A percentile compares a stretch with the other conserved stretches of the same genome.
Evolutionary conservation across 202 grass and related monocot genomes (phyloP).

Genomic region (Alloteropsis angusta): DNA sequence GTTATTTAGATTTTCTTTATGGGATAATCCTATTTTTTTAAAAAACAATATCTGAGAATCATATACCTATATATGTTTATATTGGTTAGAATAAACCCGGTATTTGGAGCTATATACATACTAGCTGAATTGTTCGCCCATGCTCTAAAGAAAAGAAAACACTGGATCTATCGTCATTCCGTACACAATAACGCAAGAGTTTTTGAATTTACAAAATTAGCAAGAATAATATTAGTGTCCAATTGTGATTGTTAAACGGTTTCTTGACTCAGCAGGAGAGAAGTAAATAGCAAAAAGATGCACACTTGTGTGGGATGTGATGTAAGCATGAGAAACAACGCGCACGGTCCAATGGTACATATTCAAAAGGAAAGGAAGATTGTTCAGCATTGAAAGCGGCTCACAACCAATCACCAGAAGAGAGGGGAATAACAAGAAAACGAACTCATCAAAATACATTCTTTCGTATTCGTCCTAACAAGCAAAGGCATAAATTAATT

Average conservation of each 20-base stretch:
- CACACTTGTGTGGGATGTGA: constrained; percentile 6
- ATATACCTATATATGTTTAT: not conserved
- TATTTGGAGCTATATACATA: not conserved
- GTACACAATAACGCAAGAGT: not conserved
- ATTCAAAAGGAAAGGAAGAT: constrained; percentile 25
- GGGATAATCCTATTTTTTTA: not conserved
- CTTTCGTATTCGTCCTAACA: constrained; percentile 28
- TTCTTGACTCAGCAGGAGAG: not conserved
- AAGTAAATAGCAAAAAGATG: not conserved
- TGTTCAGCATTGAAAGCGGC: constrained; percentile 18
- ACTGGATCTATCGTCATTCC: not conserved
- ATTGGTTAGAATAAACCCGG: not conserved
- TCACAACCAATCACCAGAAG: constrained; percentile 23
- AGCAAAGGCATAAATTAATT: constrained; percentile 21
- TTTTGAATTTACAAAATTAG: not conserved
- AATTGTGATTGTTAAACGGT: constrained; percentile 19
- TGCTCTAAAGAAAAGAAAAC: not conserved
- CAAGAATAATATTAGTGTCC: not conserved
- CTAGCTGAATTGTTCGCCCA: not conserved
- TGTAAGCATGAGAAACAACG: not conserved
- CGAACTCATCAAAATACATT: constrained; percentile 33
- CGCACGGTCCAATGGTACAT: constrained; percentile 5
- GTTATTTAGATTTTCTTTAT: not conserved
- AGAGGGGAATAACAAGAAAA: constrained; percentile 37
- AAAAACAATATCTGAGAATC: not conserved